Conservation (phyloP, 2,329 filamentous ascomycete genomes). For the Sporothrix sp. region DNA sequence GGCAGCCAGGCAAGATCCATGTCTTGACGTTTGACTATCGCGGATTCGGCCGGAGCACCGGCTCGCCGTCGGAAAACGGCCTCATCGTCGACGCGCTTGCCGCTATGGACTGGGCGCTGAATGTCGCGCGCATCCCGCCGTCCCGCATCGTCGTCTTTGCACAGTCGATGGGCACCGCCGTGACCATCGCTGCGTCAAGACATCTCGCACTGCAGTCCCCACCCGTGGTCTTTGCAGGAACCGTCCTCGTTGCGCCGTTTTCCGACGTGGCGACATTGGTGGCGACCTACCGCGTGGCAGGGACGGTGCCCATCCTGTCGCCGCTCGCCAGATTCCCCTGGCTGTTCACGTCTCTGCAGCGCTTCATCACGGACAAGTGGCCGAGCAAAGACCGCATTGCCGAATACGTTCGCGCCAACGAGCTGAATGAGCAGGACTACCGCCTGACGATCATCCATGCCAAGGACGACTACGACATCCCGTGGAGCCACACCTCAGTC, state of each 20-base stretch:
- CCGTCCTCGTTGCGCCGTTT: conserved; percentile 48
- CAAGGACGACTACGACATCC: conserved; percentile 43
- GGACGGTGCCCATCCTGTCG: conserved; percentile 43
- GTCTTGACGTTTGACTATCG: conserved; percentile 52
- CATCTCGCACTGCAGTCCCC: not conserved
- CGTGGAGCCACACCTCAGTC: conserved; percentile 38
- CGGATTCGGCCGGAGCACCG: conserved; percentile 46
- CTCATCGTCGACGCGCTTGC: conserved; percentile 44
- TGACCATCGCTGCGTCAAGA: conserved; percentile 14
- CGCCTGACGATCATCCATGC: conserved; percentile 40
- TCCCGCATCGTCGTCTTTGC: conserved; percentile 48
- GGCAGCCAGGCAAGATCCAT: conserved; percentile 42
- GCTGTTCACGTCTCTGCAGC: conserved; percentile 35
- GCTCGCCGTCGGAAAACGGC: conserved; percentile 44
- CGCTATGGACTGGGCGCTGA: conserved; percentile 43
- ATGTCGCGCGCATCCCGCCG: conserved; percentile 41
- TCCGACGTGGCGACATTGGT: conserved; percentile 43
- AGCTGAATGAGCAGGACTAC: conserved; percentile 28
- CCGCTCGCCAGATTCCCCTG: conserved; percentile 39
- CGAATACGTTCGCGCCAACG: conserved; percentile 31
- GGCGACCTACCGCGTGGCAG: conserved; percentile 47
- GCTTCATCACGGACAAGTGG: conserved; percentile 42
- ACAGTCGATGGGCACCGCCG: conserved; percentile 49
- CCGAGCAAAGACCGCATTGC: conserved; percentile 39
- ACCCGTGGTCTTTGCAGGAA: conserved; percentile 37